Conservation (phyloP, 2,329 filamentous ascomycete genomes). For the Aspergillus melleus region DNA sequence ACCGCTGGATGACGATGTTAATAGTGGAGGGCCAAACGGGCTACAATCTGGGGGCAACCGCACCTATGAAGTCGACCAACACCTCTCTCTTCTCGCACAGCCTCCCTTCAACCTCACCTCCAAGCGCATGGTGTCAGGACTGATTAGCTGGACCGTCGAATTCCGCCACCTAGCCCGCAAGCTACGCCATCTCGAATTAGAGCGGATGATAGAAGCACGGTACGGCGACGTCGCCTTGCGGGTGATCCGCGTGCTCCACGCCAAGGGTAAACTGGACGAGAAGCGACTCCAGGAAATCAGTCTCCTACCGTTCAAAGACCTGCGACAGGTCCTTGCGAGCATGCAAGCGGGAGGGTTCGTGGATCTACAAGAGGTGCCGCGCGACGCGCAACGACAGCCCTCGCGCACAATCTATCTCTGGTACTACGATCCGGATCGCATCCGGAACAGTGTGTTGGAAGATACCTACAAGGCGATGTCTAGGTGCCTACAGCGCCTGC, state of each 20-base stretch:
- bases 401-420: constrained; percentile 87
- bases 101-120: constrained; percentile 40
- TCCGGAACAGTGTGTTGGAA: constrained; percentile 69
- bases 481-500: constrained; percentile 76
- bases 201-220: constrained; percentile 74
- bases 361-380: constrained; percentile 91
- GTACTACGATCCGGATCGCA: constrained; percentile 80
- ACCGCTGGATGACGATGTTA: constrained; percentile 29
- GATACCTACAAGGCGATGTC: constrained; percentile 89
- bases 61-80: constrained; percentile 38
- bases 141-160: constrained; percentile 79
- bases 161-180: constrained; percentile 71
- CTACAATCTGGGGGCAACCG: constrained; percentile 23
- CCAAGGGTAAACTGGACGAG: constrained; percentile 92
- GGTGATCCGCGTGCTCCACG: constrained; percentile 78
- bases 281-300: constrained; percentile 79
- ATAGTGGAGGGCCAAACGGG: constrained; percentile 48
- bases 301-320: constrained; percentile 80
- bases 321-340: constrained; percentile 78
- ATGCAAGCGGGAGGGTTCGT: constrained; percentile 86
- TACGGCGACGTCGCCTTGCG: constrained; percentile 77
- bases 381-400: constrained; percentile 77
- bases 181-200: constrained; percentile 75
- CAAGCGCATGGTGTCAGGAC: constrained; percentile 46
- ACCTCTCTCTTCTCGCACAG: constrained; percentile 52